Conservation (phyloP, 257 asterid genomes). For the Nicotiana attenuata region DNA sequence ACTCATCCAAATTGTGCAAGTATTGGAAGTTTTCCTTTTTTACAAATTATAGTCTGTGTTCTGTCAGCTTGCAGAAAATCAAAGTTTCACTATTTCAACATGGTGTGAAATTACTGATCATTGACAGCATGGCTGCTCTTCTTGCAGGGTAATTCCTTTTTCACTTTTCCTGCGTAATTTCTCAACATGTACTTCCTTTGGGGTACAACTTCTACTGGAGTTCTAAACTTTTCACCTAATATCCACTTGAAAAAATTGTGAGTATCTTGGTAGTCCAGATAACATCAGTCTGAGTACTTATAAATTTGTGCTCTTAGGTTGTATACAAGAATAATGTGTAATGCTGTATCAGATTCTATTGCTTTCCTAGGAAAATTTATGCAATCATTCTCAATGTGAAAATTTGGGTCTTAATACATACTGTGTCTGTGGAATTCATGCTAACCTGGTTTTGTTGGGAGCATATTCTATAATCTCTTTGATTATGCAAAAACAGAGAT, state of each 20-base stretch:
- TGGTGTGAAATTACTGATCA: constrained; percentile 61
- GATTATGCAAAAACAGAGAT: background rate
- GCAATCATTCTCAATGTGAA: background rate
- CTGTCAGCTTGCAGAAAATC: constrained; percentile 67
- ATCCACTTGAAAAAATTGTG: background rate
- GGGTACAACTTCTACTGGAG: background rate
- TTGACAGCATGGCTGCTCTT: constrained; percentile 91
- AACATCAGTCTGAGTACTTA: background rate
- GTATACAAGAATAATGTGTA: background rate
- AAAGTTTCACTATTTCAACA: constrained; percentile 57
- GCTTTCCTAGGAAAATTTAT: background rate
- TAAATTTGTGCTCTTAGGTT: background rate
- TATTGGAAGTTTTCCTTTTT: background rate
- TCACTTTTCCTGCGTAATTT: constrained; percentile 10
- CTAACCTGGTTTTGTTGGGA: background rate
- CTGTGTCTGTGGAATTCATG: background rate
- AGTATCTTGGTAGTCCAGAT: background rate
- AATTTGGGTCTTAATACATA: background rate
- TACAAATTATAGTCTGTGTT: background rate
- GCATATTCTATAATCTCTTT: background rate
- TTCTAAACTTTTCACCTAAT: background rate
- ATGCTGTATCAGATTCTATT: background rate
- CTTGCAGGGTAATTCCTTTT: constrained; percentile 51
- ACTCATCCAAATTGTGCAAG: background rate
- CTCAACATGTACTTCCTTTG: background rate